These are phyloP conservation scores for Trametes cinnabarina DNA, from an alignment of 768 basidiomycete genomes.

Conservation along the genomic window DNA sequence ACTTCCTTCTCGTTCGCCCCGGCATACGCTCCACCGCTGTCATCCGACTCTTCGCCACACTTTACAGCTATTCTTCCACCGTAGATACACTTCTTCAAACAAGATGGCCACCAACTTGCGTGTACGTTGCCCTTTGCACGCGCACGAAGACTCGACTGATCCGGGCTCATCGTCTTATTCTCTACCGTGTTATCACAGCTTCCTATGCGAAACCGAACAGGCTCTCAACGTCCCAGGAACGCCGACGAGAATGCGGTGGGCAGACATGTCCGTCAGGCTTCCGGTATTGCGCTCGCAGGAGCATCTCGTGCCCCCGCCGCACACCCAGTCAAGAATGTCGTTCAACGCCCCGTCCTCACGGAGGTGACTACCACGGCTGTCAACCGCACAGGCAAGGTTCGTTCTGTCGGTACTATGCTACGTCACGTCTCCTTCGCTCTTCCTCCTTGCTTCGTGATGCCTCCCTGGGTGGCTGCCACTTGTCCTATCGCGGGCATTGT, in stretches of 20 bases:
- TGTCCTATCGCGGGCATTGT: no score
- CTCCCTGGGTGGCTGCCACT: no score
- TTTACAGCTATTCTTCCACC: slow-evolving; percentile 16
- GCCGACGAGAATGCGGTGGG: slow-evolving; percentile 77
- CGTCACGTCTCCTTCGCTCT: background rate
- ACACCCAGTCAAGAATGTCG: slow-evolving; percentile 50
- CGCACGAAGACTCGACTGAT: background rate
- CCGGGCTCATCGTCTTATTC: slow-evolving; percentile 3
- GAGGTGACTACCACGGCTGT: slow-evolving; percentile 80
- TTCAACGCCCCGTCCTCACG: slow-evolving; percentile 68
- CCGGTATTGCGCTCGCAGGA: slow-evolving; percentile 44
- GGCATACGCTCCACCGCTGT: slow-evolving; percentile 17
- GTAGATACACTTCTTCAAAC: slow-evolving; percentile 16
- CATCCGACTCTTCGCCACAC: slow-evolving; percentile 23
- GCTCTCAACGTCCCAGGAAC: slow-evolving; percentile 63
- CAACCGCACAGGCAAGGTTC: slow-evolving; percentile 61
- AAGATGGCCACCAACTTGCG: slow-evolving; percentile 64
- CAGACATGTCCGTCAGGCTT: slow-evolving; percentile 63
- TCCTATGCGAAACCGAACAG: slow-evolving; percentile 62
- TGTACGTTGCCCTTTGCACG: slow-evolving; percentile 37
- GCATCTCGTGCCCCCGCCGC: slow-evolving; percentile 47
- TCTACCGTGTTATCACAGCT: slow-evolving; percentile 39
- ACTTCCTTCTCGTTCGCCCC: slow-evolving; percentile 25
- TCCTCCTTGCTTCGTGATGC: background rate
- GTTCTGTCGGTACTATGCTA: slow-evolving; percentile 25